Percentiles rank a stretch among this genome's conserved stretches.
phyloP scores from a whole-genome alignment of 2,329 filamentous ascomycete species.

The Xylariaceae sp. region DNA sequence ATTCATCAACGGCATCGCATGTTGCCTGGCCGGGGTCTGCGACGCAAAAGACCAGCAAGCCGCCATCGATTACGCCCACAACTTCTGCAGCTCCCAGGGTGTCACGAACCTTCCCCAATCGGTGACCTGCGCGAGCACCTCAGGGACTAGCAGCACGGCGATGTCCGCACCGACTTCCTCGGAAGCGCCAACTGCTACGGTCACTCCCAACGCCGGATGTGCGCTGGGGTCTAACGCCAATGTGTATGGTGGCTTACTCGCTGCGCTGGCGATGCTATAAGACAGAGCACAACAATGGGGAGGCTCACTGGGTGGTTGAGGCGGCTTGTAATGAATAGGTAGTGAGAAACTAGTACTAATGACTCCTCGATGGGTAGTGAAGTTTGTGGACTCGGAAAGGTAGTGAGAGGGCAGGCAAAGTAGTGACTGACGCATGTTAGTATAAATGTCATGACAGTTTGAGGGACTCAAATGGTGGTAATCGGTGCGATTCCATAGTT shows the following conservation, averaged over 20 bases:
- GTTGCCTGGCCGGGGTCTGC: conserved; percentile 47
- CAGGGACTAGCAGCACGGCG: conserved; percentile 1
- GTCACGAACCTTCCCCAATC: conserved; percentile 27
- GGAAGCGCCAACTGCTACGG: conserved; percentile 7
- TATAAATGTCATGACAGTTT: no score
- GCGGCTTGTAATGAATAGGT: neutral
- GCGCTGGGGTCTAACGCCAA: conserved; percentile 1
- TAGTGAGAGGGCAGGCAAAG: no score
- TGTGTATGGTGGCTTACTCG: conserved; percentile 21
- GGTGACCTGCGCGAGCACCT: conserved; percentile 14
- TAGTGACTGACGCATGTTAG: no score
- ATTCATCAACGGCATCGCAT: conserved; percentile 47
- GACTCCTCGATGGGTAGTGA: no score
- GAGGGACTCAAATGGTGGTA: no score
- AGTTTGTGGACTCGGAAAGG: no score
- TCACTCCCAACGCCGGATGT: conserved; percentile 14
- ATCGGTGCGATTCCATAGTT: no score
- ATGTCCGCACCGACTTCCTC: neutral
- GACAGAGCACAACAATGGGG: neutral
- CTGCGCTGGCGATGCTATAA: conserved; percentile 21
- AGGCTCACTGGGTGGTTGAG: neutral
- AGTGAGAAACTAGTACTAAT: neutral
- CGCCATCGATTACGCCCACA: conserved; percentile 33
- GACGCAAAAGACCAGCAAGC: conserved; percentile 36
- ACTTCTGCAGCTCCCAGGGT: conserved; percentile 34